Evolutionary conservation across 768 basidiomycete species (phyloP).

Genomic region (Coprinopsis marcescibilis): DNA sequence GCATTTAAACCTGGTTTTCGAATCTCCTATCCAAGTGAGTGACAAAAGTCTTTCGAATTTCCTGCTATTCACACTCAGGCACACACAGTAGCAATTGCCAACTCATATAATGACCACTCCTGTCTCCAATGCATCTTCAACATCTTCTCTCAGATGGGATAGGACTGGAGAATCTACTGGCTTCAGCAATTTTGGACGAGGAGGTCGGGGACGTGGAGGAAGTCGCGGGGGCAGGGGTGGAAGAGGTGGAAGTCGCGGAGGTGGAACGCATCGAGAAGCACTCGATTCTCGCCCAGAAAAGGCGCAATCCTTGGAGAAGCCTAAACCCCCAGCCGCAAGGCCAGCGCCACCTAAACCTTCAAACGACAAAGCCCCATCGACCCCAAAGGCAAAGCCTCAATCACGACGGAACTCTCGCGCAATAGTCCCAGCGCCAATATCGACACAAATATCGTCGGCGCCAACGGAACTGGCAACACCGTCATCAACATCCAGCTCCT

Average conservation of each 20-base stretch:
- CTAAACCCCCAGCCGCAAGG: conserved; percentile 20
- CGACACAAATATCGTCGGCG: conserved; percentile 17
- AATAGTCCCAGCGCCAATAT: conserved; percentile 21
- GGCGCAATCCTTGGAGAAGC: conserved; percentile 12
- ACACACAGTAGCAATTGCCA: background rate
- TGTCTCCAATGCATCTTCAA: conserved; percentile 22
- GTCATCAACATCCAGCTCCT: conserved; percentile 31
- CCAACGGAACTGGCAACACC: conserved; percentile 19
- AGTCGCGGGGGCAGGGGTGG: conserved; percentile 28
- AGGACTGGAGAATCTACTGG: conserved; percentile 41
- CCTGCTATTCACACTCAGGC: background rate
- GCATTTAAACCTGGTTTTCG: background rate
- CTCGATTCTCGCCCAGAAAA: conserved; percentile 13
- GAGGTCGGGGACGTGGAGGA: conserved; percentile 32
- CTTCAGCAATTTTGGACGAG: conserved; percentile 38
- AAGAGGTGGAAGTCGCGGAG: conserved; percentile 26
- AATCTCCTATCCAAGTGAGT: no score
- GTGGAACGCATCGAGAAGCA: conserved; percentile 9
- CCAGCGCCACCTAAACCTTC: conserved; percentile 7
- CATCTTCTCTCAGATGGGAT: conserved; percentile 37
- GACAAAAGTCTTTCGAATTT: no score
- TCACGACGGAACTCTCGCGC: conserved; percentile 30
- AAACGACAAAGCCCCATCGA: conserved; percentile 10
- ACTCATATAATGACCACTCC: conserved; percentile 38
- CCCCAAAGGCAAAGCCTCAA: conserved; percentile 23